A percentile compares a stretch with the other conserved stretches of the same genome.
Evolutionary conservation across 495 filamentous ascomycete species (phyloP).

Genomic region (Parachaetomium inaequale): DNA sequence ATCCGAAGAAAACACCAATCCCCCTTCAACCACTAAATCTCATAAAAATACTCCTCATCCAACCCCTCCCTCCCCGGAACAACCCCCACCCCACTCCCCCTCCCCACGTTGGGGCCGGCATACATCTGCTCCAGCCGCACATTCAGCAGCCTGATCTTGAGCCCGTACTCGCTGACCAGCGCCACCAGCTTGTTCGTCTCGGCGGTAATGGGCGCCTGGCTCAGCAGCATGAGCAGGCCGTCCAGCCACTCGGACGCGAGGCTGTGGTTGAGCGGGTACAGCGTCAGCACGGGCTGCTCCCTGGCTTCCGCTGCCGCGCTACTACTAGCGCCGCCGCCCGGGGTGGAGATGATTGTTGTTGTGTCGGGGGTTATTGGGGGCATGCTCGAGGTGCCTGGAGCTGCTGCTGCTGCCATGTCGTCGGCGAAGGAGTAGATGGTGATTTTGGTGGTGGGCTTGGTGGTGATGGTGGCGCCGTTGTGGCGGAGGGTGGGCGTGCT

Average conservation of each 20-base stretch:
- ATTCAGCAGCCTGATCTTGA: constrained; percentile 91
- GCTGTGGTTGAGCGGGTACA: constrained; percentile 78
- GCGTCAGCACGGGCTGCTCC: constrained; percentile 64
- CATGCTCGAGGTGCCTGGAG: not conserved
- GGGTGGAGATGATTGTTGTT: not conserved
- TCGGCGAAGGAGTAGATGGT: constrained; percentile 75
- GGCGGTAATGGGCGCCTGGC: constrained; percentile 93
- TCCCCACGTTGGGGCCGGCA: constrained; percentile 38
- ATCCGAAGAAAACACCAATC: not conserved
- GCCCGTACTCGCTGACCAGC: constrained; percentile 80
- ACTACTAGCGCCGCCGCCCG: not conserved
- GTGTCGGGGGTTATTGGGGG: not conserved
- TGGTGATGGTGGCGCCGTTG: constrained; percentile 32
- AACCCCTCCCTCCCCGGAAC: constrained; percentile 60
- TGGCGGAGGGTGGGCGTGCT: constrained; percentile 36
- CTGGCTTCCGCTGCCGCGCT: constrained; percentile 32
- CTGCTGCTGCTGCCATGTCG: constrained; percentile 7
- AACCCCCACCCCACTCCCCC: constrained; percentile 31
- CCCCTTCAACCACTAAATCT: constrained; percentile 43
- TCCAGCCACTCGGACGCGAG: constrained; percentile 96
- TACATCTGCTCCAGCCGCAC: constrained; percentile 77
- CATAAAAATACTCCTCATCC: constrained; percentile 68
- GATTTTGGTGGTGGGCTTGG: constrained; percentile 72
- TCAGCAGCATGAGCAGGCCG: constrained; percentile 89
- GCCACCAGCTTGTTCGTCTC: constrained; percentile 87